Percentiles rank a stretch among this genome's conserved stretches.
Conservation (phyloP, 1,139 yeast species). For the Lipomyces yarrowii region DNA sequence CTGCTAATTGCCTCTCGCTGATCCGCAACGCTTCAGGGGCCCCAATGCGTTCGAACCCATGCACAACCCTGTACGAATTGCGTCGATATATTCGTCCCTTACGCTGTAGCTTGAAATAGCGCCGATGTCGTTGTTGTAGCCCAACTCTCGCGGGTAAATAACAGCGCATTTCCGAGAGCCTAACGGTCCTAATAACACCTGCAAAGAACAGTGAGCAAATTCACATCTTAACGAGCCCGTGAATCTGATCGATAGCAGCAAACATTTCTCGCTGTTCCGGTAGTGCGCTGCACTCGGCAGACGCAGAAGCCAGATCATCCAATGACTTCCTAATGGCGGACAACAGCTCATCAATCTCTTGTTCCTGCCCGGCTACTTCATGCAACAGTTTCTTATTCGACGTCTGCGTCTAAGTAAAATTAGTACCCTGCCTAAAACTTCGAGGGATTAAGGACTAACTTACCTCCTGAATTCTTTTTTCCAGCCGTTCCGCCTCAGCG, state of each 20-base stretch:
- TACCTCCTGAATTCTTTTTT: conserved; percentile 32
- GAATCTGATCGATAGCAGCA: conserved; percentile 17
- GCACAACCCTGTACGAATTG: too few relatives aligned
- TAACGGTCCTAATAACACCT: neutral
- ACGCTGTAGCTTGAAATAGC: too few relatives aligned
- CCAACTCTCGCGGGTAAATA: too few relatives aligned
- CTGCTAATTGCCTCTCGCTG: too few relatives aligned
- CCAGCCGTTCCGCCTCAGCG: conserved; percentile 34
- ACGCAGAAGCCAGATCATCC: conserved; percentile 19
- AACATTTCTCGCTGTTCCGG: conserved; percentile 22
- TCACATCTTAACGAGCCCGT: neutral
- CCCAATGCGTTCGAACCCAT: too few relatives aligned
- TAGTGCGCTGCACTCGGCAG: conserved; percentile 14
- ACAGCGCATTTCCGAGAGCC: too few relatives aligned
- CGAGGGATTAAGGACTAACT: neutral
- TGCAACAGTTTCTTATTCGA: conserved; percentile 19
- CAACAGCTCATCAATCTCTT: conserved; percentile 20
- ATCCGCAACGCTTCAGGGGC: too few relatives aligned
- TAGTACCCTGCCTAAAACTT: neutral
- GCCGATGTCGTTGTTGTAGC: too few relatives aligned
- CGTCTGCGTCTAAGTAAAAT: conserved; percentile 9
- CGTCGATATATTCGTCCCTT: too few relatives aligned
- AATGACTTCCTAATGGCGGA: conserved; percentile 11
- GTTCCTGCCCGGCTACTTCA: conserved; percentile 19
- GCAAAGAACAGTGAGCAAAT: neutral